Percentiles rank a stretch among this genome's conserved stretches.
Conservation (phyloP, 352 stramenopile species). For the Phytophthora vignae region DNA sequence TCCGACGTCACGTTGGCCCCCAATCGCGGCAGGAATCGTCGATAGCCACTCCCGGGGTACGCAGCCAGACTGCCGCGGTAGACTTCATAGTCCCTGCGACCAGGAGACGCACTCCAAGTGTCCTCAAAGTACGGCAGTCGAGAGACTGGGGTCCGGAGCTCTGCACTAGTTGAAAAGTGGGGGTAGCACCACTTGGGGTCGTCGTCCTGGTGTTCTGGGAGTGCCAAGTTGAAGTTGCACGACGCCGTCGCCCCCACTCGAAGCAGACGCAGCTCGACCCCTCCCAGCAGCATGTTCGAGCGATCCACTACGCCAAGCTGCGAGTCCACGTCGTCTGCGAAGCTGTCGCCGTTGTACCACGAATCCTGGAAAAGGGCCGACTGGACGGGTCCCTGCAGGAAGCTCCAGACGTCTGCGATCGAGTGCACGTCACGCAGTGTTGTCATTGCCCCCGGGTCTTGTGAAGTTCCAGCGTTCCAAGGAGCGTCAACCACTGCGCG, state of each 20-base stretch:
- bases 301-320: slow-evolving; percentile 61
- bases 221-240: slow-evolving; percentile 18
- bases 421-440: slow-evolving; percentile 48
- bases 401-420: slow-evolving; percentile 65
- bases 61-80: slow-evolving; percentile 44
- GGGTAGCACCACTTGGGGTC: slow-evolving; percentile 48
- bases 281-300: slow-evolving; percentile 65
- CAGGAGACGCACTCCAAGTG: slow-evolving; percentile 25
- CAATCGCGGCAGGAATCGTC: slow-evolving; percentile 33
- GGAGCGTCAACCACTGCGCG: slow-evolving; percentile 33
- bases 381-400: slow-evolving; percentile 51
- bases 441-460: slow-evolving; percentile 3
- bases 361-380: slow-evolving; percentile 52
- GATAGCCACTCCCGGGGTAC: slow-evolving; percentile 48
- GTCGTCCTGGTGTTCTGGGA: neutral
- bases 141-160: slow-evolving; percentile 32
- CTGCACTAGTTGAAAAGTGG: slow-evolving; percentile 33
- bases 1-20: slow-evolving; percentile 2
- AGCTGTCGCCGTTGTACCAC: slow-evolving; percentile 71
- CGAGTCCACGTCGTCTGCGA: slow-evolving; percentile 51
- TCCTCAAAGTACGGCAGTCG: slow-evolving; percentile 36
- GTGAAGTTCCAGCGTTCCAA: slow-evolving; percentile 11
- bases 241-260: slow-evolving; percentile 47
- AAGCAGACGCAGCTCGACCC: slow-evolving; percentile 59
- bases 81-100: slow-evolving; percentile 20